Percentiles rank a stretch among this genome's conserved stretches.
These are phyloP conservation scores for Phragmites australis DNA, from an alignment of 176 grass and related monocot species.

Conservation along the genomic window DNA sequence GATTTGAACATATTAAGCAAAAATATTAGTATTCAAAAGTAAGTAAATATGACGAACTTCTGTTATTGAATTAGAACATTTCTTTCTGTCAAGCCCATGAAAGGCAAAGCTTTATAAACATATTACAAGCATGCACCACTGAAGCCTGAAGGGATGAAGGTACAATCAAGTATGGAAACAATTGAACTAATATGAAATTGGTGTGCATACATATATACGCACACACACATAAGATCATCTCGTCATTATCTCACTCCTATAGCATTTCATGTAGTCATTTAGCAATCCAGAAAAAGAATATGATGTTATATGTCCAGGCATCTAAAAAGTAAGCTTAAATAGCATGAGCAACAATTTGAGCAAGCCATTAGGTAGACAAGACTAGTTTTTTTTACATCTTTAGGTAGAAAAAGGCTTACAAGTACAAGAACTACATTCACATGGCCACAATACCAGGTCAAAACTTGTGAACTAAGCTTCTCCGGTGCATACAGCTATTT, in stretches of 20 bases:
- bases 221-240: neutral
- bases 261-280: neutral
- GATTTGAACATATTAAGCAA: neutral
- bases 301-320: neutral
- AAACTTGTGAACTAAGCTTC: neutral
- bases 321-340: neutral
- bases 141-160: neutral
- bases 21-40: neutral
- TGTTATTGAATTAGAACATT: neutral
- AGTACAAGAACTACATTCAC: neutral
- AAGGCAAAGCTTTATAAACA: neutral
- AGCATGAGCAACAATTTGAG: neutral
- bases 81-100: neutral
- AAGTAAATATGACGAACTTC: neutral
- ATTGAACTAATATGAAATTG: neutral
- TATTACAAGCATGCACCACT: neutral
- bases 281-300: neutral
- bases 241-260: neutral
- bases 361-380: neutral
- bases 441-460: neutral
- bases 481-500: neutral
- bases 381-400: neutral
- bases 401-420: neutral
- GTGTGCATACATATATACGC: neutral
- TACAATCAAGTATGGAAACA: neutral